Conservation (phyloP, 2,329 filamentous ascomycete genomes). For the Xylariaceae sp. region DNA sequence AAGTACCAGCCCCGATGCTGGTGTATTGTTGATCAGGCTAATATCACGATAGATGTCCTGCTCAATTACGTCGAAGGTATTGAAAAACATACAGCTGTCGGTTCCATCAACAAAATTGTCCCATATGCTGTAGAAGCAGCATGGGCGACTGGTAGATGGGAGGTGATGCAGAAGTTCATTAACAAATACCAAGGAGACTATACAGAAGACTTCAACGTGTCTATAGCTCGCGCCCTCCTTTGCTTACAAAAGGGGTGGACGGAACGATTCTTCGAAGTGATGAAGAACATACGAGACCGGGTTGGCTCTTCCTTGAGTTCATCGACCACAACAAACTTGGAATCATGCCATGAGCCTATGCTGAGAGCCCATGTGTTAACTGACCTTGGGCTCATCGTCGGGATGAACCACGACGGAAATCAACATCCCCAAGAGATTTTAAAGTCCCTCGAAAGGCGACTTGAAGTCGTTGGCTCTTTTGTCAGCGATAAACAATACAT, state of each 20-base stretch:
- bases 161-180: conserved; percentile 66
- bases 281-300: conserved; percentile 64
- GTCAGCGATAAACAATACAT: conserved; percentile 92
- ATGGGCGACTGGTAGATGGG: conserved; percentile 84
- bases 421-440: conserved; percentile 41
- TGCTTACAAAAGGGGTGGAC: conserved; percentile 53
- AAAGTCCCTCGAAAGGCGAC: conserved; percentile 63
- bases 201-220: conserved; percentile 74
- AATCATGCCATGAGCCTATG: conserved; percentile 79
- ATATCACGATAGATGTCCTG: conserved; percentile 61
- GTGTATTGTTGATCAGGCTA: conserved; percentile 11
- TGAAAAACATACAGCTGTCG: conserved; percentile 42
- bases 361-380: conserved; percentile 82
- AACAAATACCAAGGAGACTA: conserved; percentile 47
- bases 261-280: conserved; percentile 49
- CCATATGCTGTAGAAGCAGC: conserved; percentile 87
- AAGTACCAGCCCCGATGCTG: conserved; percentile 27
- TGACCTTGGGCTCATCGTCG: conserved; percentile 76
- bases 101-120: conserved; percentile 60
- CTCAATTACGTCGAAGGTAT: conserved; percentile 84
- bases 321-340: conserved; percentile 74
- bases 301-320: conserved; percentile 72
- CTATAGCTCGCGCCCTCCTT: conserved; percentile 65
- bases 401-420: conserved; percentile 39
- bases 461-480: conserved; percentile 87